Evolutionary conservation across 176 grass and related monocot genomes (phyloP).

Genomic region (Bromus sterilis): DNA sequence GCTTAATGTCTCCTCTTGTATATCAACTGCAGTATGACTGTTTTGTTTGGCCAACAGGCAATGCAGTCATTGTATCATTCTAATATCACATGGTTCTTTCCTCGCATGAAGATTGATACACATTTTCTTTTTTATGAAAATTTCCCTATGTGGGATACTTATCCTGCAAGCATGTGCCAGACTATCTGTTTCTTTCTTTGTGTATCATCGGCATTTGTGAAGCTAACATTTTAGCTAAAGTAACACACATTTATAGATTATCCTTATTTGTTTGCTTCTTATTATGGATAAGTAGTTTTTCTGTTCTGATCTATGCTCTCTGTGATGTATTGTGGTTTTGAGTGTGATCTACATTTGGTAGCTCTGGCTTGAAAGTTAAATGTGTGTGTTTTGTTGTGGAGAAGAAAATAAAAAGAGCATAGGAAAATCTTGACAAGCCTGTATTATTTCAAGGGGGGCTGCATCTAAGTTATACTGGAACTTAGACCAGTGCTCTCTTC

Average conservation of each 20-base stretch:
- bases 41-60: conserved; percentile 13
- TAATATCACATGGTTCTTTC: not conserved
- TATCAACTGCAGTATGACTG: not conserved
- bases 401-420: not conserved
- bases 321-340: not conserved
- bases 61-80: not conserved
- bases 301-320: conserved; percentile 1
- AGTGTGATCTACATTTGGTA: not conserved
- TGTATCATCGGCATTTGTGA: not conserved
- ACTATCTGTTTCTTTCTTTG: not conserved
- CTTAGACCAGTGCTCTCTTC: not conserved
- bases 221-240: not conserved
- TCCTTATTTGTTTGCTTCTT: not conserved
- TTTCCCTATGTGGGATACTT: not conserved
- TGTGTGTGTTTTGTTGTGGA: not conserved
- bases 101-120: not conserved
- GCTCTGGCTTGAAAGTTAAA: not conserved
- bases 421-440: not conserved
- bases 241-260: not conserved
- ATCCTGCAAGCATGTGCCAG: not conserved
- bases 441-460: conserved; percentile 2
- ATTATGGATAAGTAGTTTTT: not conserved
- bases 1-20: conserved; percentile 20
- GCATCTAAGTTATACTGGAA: not conserved
- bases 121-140: not conserved